A percentile compares a stretch with the other conserved stretches of the same genome.
These are phyloP conservation scores for Trametes sp. DNA, from an alignment of 1,284 basidiomycete species.

Conservation along the genomic window DNA sequence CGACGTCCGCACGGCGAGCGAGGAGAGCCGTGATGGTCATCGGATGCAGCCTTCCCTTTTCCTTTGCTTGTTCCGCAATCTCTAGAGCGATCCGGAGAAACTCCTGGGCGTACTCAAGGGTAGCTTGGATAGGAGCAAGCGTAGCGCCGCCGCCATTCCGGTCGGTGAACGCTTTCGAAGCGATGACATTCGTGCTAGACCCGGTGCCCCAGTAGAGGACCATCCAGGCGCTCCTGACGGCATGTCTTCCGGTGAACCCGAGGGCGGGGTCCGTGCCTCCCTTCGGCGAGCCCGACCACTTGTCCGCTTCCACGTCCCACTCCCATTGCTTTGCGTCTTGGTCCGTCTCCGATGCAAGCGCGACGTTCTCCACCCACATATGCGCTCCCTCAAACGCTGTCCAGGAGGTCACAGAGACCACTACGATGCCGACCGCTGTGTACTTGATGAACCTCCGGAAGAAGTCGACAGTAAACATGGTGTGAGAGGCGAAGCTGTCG, in stretches of 20 bases:
- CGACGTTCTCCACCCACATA: conserved; percentile 73
- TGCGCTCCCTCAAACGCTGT: conserved; percentile 68
- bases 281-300: conserved; percentile 73
- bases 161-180: conserved; percentile 47
- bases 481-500: conserved; percentile 47
- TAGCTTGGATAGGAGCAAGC: conserved; percentile 58
- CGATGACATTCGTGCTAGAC: conserved; percentile 47
- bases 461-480: conserved; percentile 45
- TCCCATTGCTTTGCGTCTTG: conserved; percentile 67
- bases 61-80: conserved; percentile 50
- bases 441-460: conserved; percentile 51
- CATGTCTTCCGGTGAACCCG: conserved; percentile 70
- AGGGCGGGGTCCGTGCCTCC: conserved; percentile 82
- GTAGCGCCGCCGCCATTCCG: conserved; percentile 46
- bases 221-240: conserved; percentile 81
- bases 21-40: conserved; percentile 67
- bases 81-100: conserved; percentile 62
- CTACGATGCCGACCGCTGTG: conserved; percentile 47
- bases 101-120: conserved; percentile 59
- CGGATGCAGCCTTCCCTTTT: conserved; percentile 51
- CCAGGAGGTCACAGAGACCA: conserved; percentile 49
- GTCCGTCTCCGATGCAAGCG: conserved; percentile 61
- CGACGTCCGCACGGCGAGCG: conserved; percentile 64
- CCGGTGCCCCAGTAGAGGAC: conserved; percentile 76
- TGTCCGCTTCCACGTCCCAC: conserved; percentile 76